Conservation (phyloP, 108 stramenopile species). For the Parietichytrium sp. region DNA sequence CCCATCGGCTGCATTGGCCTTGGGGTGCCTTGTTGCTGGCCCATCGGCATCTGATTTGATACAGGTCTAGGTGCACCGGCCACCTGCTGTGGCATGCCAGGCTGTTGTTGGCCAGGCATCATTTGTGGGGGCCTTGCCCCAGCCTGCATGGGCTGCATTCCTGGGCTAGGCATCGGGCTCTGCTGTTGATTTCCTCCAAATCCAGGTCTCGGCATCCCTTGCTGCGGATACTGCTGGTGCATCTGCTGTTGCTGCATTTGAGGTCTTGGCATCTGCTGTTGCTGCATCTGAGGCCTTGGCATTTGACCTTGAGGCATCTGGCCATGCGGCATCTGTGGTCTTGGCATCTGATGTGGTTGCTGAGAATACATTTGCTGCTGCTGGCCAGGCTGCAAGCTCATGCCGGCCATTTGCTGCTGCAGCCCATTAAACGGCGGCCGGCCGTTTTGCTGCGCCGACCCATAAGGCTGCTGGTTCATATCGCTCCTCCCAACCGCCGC, state of each 20-base stretch:
- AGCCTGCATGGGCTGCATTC: neutral
- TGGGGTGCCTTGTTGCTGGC: neutral
- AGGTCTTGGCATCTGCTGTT: neutral
- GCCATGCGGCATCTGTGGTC: neutral
- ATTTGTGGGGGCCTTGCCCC: neutral
- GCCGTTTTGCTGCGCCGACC: too few relatives aligned
- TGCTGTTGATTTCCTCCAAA: neutral
- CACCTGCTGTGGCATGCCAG: neutral
- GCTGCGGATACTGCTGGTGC: neutral
- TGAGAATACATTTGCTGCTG: too few relatives aligned
- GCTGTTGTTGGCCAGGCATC: neutral
- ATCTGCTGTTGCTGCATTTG: neutral
- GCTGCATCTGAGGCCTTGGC: neutral
- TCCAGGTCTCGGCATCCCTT: neutral
- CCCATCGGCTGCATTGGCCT: neutral
- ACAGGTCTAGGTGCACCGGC: neutral
- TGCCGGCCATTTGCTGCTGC: too few relatives aligned
- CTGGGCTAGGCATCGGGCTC: neutral
- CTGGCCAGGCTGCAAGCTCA: too few relatives aligned
- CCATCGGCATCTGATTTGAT: too few relatives aligned
- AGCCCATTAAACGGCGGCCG: too few relatives aligned
- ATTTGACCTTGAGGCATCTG: neutral
- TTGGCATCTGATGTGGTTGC: neutral
- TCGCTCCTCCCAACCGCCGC: too few relatives aligned
- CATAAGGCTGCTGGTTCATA: too few relatives aligned